These are phyloP conservation scores for Eucalyptus pumila DNA, from an alignment of 345 rosid species.

Conservation along the genomic window DNA sequence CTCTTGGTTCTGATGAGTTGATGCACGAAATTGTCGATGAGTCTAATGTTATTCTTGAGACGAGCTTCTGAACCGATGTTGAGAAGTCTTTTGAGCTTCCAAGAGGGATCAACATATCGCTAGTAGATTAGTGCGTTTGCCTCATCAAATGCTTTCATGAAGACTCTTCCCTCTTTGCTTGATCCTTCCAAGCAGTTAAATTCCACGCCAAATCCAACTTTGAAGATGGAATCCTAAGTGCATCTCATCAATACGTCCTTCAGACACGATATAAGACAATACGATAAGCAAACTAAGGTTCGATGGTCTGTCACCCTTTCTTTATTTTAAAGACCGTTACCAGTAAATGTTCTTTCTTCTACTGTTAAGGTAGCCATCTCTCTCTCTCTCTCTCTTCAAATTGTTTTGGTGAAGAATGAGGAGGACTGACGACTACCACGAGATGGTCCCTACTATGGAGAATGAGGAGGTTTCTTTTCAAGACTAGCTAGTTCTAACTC, in stretches of 20 bases:
- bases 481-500: background rate
- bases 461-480: background rate
- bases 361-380: background rate
- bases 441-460: background rate
- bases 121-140: constrained; percentile 29
- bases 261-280: background rate
- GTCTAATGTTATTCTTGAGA: constrained; percentile 32
- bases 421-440: too few species aligned
- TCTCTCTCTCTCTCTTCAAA: too few species aligned
- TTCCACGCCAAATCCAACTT: constrained; percentile 76
- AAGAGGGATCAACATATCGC: constrained; percentile 49
- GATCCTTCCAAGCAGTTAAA: constrained; percentile 46
- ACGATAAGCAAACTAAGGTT: background rate
- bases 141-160: constrained; percentile 71
- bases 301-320: background rate
- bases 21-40: constrained; percentile 34
- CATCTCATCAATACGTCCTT: constrained; percentile 61
- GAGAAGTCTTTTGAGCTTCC: constrained; percentile 50
- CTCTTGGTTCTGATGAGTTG: constrained; percentile 39
- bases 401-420: too few species aligned
- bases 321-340: background rate
- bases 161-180: constrained; percentile 23
- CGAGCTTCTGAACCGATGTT: constrained; percentile 45
- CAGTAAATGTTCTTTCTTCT: background rate
- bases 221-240: constrained; percentile 61